Conservation (phyloP, 2,329 filamentous ascomycete species). For the Talaromyces sp. region DNA sequence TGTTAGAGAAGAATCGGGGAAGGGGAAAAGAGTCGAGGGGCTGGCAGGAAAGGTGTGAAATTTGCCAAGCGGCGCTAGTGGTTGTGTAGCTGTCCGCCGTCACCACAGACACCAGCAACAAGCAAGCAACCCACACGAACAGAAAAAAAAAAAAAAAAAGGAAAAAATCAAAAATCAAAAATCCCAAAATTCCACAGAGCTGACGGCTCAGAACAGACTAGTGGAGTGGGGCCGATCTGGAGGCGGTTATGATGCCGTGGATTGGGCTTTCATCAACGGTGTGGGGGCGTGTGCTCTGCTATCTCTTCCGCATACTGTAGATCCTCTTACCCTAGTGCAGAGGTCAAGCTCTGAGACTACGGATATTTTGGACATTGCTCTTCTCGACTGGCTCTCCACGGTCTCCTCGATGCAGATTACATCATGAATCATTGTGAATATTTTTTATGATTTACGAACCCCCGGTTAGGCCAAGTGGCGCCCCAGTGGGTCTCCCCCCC, state of each 20-base stretch:
- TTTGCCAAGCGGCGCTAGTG: slow-evolving; percentile 30
- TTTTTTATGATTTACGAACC: slow-evolving; percentile 11
- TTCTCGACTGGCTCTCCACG: too few species aligned
- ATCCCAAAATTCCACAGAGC: neutral
- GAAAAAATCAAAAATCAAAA: neutral
- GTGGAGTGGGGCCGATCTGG: slow-evolving; percentile 27
- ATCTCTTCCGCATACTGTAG: neutral
- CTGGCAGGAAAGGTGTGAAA: slow-evolving; percentile 31
- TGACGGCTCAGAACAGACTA: slow-evolving; percentile 22
- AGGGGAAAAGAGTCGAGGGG: slow-evolving; percentile 30
- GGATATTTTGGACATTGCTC: too few species aligned
- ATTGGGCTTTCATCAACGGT: slow-evolving; percentile 12
- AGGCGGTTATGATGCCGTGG: slow-evolving; percentile 20
- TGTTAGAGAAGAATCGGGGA: slow-evolving; percentile 12
- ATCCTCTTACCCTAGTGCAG: neutral
- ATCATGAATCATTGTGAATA: too few species aligned
- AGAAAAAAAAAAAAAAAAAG: neutral
- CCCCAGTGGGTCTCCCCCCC: slow-evolving; percentile 17
- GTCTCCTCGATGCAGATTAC: too few species aligned
- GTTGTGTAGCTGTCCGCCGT: slow-evolving; percentile 28
- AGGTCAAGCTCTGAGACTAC: neutral
- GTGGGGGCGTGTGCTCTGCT: slow-evolving; percentile 1
- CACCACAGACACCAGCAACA: slow-evolving; percentile 17
- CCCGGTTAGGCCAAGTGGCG: slow-evolving; percentile 26
- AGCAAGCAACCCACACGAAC: slow-evolving; percentile 1